Base-by-base conservation (phyloP, 169 alveolate species). In the Plasmodium vivax region DNA sequence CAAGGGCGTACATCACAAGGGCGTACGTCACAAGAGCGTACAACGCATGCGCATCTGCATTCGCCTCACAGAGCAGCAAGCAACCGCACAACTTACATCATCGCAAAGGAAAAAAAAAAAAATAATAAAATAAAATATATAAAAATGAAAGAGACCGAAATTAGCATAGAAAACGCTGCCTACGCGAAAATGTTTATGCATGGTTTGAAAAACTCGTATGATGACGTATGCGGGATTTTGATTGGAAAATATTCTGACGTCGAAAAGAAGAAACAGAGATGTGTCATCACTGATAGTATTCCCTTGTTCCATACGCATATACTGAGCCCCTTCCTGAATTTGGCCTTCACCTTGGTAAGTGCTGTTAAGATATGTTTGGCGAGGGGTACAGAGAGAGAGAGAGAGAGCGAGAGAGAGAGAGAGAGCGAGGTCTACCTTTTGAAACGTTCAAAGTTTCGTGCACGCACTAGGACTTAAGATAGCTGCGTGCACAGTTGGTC, bases 131-230 rank as follows among this genome's bases (percentile, higher is more conserved):
- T 12, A 47, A 47, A 19, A 47, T 47, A 6, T 27, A 62, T 47
- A 79, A 88, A 32, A 36, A 90, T 90, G 94, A 58, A 34, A 41
- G 87, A 43, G 12, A 58, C 83, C 19, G 94, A 90, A 43, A 80
- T 90, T 58, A 90, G 84, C 7, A 90, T 90, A 62, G 94, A 90
- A 19, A 45, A 90, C 82, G 16, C 30, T 90, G 94, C 94, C 3
- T 90, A 90, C 54, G 94, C 94, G 83, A 90, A 90, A 80, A 90
- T 90, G 45, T 80, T 90, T 80, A 90, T 90, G 94, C 94, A 90
- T 81, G 87, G 91, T 80, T 62, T 90, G 73, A 90, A 90, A 90
- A 32, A 90, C 83, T 90, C 94, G 2, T 90, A 30, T 90, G 83
- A 90, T 43, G 94, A 90, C 43, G 94, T 90, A 36, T 90, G 94